Percentiles rank a stretch among this genome's conserved stretches.
These are phyloP conservation scores for Spiraea crenata DNA, from an alignment of 331 rosid species.

Conservation along the genomic window DNA sequence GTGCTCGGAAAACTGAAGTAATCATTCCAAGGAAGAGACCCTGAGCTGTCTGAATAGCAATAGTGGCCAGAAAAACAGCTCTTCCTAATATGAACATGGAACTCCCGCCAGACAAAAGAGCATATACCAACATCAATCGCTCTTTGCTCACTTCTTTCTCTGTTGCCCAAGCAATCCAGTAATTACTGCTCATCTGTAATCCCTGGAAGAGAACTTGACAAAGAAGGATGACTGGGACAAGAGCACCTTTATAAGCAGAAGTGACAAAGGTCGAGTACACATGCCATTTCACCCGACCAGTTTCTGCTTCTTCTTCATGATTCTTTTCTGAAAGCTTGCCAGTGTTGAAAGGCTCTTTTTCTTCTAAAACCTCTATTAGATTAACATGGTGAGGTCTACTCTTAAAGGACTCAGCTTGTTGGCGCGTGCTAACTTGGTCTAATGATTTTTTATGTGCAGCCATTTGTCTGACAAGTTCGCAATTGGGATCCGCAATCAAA, in stretches of 20 bases:
- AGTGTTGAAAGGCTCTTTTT: conserved; percentile 32
- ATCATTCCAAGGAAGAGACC: conserved; percentile 74
- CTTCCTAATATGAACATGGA: conserved; percentile 86
- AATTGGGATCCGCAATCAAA: conserved; percentile 46
- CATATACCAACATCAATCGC: conserved; percentile 52
- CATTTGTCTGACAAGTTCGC: conserved; percentile 78
- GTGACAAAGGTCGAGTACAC: conserved; percentile 81
- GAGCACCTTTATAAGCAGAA: conserved; percentile 71
- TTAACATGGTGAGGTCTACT: conserved; percentile 34
- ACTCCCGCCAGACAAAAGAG: conserved; percentile 75
- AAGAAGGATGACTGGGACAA: conserved; percentile 77
- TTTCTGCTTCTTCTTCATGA: conserved; percentile 70
- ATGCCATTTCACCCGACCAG: conserved; percentile 84
- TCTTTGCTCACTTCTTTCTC: conserved; percentile 48
- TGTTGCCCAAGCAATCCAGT: conserved; percentile 95
- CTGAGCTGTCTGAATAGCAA: conserved; percentile 76
- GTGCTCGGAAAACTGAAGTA: conserved; percentile 74
- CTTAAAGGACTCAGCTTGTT: conserved; percentile 33
- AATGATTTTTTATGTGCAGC: conserved; percentile 71
- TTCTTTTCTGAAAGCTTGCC: conserved; percentile 37
- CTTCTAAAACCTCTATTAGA: conserved; percentile 58
- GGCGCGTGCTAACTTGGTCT: conserved; percentile 51
- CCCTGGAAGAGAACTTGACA: conserved; percentile 82
- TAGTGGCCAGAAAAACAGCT: conserved; percentile 67
- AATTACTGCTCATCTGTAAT: conserved; percentile 87